Percentiles rank a stretch among this genome's conserved stretches.
phyloP scores from a whole-genome alignment of 768 basidiomycete species.

The Leccinum arenicola region DNA sequence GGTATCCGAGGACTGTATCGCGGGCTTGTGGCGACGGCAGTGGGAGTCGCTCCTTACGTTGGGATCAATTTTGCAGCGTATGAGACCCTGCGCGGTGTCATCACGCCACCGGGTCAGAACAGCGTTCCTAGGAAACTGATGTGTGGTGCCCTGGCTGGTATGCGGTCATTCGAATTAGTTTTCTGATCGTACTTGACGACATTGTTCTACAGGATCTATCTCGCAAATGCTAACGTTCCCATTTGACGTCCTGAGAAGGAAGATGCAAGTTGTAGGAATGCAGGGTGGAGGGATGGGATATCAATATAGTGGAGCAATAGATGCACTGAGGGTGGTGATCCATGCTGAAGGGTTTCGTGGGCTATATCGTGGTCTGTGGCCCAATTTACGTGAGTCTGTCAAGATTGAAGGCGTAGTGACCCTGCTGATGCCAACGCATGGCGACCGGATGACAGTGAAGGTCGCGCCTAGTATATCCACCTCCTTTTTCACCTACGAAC shows the following conservation, averaged over 20 bases:
- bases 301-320: constrained; percentile 78
- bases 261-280: constrained; percentile 94
- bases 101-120: constrained; percentile 81
- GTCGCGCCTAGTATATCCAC: constrained; percentile 90
- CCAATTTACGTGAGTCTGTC: constrained; percentile 68
- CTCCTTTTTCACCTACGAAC: constrained; percentile 81
- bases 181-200: constrained; percentile 4
- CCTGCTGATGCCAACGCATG: constrained; percentile 4
- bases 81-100: constrained; percentile 70
- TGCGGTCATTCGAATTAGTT: constrained; percentile 13
- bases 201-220: constrained; percentile 58
- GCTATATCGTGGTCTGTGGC: constrained; percentile 85
- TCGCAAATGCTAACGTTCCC: constrained; percentile 96
- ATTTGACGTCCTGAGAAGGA: constrained; percentile 89
- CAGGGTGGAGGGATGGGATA: constrained; percentile 51
- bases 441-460: constrained; percentile 54
- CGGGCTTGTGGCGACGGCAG: constrained; percentile 78
- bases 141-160: constrained; percentile 87
- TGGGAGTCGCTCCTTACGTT: constrained; percentile 88
- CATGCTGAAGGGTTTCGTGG: constrained; percentile 72
- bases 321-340: constrained; percentile 70
- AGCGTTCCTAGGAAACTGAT: constrained; percentile 64
- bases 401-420: background rate
- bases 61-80: constrained; percentile 95
- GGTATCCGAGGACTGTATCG: constrained; percentile 85